These are phyloP conservation scores for Rhodotorula sp. DNA, from an alignment of 1,284 basidiomycete genomes.

Conservation along the genomic window DNA sequence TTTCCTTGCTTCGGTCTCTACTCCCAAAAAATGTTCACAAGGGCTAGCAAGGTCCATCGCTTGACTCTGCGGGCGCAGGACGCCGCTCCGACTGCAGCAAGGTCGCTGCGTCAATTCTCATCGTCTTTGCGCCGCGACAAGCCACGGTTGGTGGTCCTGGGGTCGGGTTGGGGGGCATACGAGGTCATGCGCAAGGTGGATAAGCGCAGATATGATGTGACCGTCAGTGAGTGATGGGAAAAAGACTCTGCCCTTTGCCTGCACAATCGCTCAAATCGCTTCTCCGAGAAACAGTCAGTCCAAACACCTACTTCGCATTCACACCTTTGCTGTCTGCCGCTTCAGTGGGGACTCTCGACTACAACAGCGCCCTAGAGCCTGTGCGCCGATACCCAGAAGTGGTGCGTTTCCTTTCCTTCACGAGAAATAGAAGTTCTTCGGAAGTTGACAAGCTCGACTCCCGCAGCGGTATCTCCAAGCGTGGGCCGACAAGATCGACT, in stretches of 20 bases:
- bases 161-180: constrained; percentile 49
- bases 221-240: constrained; percentile 2
- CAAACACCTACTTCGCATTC: constrained; percentile 77
- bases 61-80: too few species aligned
- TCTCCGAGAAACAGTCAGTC: constrained; percentile 65
- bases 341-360: constrained; percentile 77
- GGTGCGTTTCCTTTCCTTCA: not conserved
- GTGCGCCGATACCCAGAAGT: constrained; percentile 52
- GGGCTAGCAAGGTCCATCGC: too few species aligned
- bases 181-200: constrained; percentile 44
- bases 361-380: constrained; percentile 74
- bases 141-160: constrained; percentile 73
- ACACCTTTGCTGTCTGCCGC: constrained; percentile 59
- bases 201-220: constrained; percentile 44
- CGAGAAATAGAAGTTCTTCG: not conserved
- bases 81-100: not conserved
- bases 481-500: constrained; percentile 57
- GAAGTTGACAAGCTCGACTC: not conserved
- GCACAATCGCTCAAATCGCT: constrained; percentile 8
- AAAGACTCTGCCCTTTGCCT: constrained; percentile 34
- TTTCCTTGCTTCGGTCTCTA: too few species aligned
- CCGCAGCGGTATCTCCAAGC: constrained; percentile 50
- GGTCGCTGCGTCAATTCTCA: not conserved
- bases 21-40: too few species aligned
- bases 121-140: not conserved